Percentiles rank a stretch among this genome's conserved stretches.
Conservation (phyloP, 352 stramenopile genomes). For the Globisporangium irregulare region DNA sequence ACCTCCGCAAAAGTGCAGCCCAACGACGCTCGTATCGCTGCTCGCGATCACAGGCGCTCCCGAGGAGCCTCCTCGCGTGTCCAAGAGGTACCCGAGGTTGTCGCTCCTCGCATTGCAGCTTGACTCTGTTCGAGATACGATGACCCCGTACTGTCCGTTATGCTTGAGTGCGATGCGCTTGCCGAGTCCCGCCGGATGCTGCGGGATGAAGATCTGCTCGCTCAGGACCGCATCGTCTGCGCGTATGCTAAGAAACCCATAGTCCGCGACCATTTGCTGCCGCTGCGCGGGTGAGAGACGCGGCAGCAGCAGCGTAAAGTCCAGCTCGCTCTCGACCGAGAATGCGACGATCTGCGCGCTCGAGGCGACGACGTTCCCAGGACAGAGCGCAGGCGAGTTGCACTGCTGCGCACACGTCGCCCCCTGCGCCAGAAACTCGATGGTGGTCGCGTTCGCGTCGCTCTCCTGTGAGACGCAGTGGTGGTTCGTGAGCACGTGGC, state of each 20-base stretch:
- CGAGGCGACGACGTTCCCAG: constrained; percentile 29
- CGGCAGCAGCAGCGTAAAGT: constrained; percentile 42
- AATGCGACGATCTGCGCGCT: constrained; percentile 31
- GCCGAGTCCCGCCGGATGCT: constrained; percentile 39
- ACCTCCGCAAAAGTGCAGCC: constrained; percentile 53
- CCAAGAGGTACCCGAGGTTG: constrained; percentile 42
- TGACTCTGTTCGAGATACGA: constrained; percentile 23
- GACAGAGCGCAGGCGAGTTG: constrained; percentile 26
- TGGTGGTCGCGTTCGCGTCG: constrained; percentile 30
- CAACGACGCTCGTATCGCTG: constrained; percentile 36
- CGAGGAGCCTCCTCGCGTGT: constrained; percentile 48
- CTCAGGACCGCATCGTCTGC: constrained; percentile 7
- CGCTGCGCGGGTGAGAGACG: constrained; percentile 13
- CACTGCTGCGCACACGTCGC: constrained; percentile 22
- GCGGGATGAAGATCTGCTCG: constrained; percentile 57
- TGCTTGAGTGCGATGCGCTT: constrained; percentile 53
- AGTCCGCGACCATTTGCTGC: constrained; percentile 24
- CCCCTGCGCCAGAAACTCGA: constrained; percentile 51
- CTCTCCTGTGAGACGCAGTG: constrained; percentile 38
- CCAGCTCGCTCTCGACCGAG: constrained; percentile 24
- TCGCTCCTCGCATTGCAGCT: constrained; percentile 34
- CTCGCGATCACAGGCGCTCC: constrained; percentile 43
- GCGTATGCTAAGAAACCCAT: constrained; percentile 46
- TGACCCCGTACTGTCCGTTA: constrained; percentile 20
- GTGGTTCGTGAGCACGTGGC: constrained; percentile 56